Evolutionary conservation across 768 basidiomycete species (phyloP).

Genomic region (Tulasnella sp.): DNA sequence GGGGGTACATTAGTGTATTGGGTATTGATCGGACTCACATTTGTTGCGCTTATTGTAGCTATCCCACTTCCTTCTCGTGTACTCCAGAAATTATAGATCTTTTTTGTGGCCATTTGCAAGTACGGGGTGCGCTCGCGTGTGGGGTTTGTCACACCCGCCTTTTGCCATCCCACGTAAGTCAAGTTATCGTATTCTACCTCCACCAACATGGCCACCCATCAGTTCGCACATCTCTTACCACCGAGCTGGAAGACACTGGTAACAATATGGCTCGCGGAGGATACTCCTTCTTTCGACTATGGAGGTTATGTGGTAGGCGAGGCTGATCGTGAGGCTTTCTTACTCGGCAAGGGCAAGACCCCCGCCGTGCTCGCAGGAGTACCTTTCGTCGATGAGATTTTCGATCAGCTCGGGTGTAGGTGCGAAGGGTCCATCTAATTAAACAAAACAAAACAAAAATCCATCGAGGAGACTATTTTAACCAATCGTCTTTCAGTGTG

Average conservation of each 20-base stretch:
- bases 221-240: conserved; percentile 60
- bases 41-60: background rate
- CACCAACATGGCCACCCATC: background rate
- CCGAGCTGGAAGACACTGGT: conserved; percentile 86
- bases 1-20: conserved; percentile 15
- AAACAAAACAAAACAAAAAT: background rate
- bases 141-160: background rate
- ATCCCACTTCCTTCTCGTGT: conserved; percentile 5
- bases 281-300: conserved; percentile 93
- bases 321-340: conserved; percentile 68
- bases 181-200: conserved; percentile 4
- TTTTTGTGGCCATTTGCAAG: background rate
- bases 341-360: conserved; percentile 81
- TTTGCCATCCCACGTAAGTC: background rate
- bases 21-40: background rate
- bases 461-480: background rate
- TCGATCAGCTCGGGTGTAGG: conserved; percentile 81
- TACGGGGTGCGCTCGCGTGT: background rate
- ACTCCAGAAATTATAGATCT: background rate
- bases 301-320: conserved; percentile 96
- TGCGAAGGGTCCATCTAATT: conserved; percentile 35
- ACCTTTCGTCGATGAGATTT: conserved; percentile 92
- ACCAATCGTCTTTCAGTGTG: conserved; percentile 42
- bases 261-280: conserved; percentile 76
- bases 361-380: conserved; percentile 79